Evolutionary conservation across 73 alveolate species (phyloP), one percentile per base, ranked within the genome.

Genomic region (Blepharisma stoltei): DNA sequence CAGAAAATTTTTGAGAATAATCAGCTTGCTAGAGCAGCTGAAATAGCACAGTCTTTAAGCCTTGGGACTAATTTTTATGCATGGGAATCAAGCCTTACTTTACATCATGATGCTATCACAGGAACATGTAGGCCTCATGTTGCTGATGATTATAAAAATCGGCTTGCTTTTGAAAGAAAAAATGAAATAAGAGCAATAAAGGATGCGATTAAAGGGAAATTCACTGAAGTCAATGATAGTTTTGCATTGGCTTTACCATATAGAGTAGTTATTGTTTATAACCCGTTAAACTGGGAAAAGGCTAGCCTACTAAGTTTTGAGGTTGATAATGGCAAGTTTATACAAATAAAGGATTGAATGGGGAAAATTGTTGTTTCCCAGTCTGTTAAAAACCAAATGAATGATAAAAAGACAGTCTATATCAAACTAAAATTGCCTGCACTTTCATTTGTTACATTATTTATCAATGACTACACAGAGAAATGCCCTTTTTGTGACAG

Each of bases 71-170:
- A 25, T 14, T 20, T 60, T 11, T 14, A n/a, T 9, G 45, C 73
- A 14, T 25, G 18, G 46, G 48, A 60, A 25, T 14, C 45, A 14
- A 20, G 73, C 23, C 18, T 60, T 25, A 5, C 18, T 11, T 14
- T 25, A 14, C 73, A 60, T 60, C 73, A 60, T 60, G 73, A 60
- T 60, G 2, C 73, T 0, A 60, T 60, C 2, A 60, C 73, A 25
- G 73, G 73, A 25, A 60, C 73, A 20, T 20, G 46, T 5, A 14
- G 18, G 23, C 46, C 38, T 60, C 14, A 60, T 14, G 45, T 25
- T 4, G 0, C 38, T 18, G 73, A 20, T 60, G 73, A 60, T 60
- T 60, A 60, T 60, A 18, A 8, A 60, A 18, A 0, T 2, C 37
- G 73, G 5, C 37, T 60, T 18, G 18, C 14, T 2, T 1, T 1